A percentile compares a stretch with the other conserved stretches of the same genome.
Evolutionary conservation across 139 green algal species (phyloP).

Genomic region (Chlorella sp.): DNA sequence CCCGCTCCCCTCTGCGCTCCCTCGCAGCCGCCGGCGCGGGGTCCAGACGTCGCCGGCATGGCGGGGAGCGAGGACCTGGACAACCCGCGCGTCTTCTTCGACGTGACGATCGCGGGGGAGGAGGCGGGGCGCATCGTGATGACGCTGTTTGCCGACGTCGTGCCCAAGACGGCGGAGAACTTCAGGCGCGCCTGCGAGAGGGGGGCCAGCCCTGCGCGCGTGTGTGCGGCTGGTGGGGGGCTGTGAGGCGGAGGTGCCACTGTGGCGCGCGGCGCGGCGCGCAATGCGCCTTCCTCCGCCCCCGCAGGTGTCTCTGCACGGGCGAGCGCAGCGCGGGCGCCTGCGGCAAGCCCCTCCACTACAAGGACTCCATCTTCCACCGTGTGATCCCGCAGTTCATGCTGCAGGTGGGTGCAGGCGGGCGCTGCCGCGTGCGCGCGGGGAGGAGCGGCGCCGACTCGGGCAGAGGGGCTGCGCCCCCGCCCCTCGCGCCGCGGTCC

Average conservation of each 20-base stretch:
- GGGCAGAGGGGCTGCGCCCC: too few species aligned
- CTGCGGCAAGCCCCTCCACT: conserved; percentile 84
- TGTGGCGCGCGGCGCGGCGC: too few species aligned
- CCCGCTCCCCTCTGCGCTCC: background rate
- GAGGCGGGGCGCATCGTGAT: conserved; percentile 82
- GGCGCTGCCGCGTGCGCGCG: too few species aligned
- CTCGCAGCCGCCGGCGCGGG: too few species aligned
- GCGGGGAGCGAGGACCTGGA: conserved; percentile 14
- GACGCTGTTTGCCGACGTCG: conserved; percentile 77
- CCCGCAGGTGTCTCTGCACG: conserved; percentile 79
- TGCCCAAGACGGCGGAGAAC: conserved; percentile 88
- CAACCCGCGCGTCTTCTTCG: conserved; percentile 82
- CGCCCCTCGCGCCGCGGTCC: too few species aligned
- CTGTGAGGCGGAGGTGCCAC: too few species aligned
- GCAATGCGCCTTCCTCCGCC: too few species aligned
- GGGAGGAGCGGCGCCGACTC: too few species aligned
- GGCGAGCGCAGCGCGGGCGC: conserved; percentile 78
- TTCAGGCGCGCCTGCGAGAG: conserved; percentile 68
- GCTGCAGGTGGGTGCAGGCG: too few species aligned
- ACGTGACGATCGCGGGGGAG: conserved; percentile 80
- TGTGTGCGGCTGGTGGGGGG: too few species aligned
- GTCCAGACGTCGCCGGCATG: background rate
- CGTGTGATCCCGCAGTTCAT: conserved; percentile 74
- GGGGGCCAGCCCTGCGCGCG: too few species aligned
- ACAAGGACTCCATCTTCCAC: conserved; percentile 88